Percentiles rank a stretch among this genome's conserved stretches.
phyloP scores from a whole-genome alignment of 2,329 filamentous ascomycete genomes.

The Colletotrichum sp. region DNA sequence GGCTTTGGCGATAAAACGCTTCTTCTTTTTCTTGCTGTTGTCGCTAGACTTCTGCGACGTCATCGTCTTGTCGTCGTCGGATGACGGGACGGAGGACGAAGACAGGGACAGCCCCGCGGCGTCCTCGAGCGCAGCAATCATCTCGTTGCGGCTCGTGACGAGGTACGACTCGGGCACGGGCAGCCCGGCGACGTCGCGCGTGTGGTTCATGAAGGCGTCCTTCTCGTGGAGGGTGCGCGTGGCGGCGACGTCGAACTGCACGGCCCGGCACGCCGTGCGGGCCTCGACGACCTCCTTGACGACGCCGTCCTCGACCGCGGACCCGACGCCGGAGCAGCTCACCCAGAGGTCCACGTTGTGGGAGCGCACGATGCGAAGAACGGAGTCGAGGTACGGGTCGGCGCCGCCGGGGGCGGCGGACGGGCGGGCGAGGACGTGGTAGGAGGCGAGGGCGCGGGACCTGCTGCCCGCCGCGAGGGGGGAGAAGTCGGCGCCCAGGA shows the following conservation, averaged over 20 bases:
- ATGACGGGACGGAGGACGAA: neutral
- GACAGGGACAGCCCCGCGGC: neutral
- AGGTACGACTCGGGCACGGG: constrained; percentile 56
- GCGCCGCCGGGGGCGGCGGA: constrained; percentile 27
- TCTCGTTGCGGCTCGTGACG: constrained; percentile 57
- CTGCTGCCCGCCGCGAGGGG: constrained; percentile 58
- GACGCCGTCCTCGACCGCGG: constrained; percentile 69
- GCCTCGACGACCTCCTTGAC: constrained; percentile 67
- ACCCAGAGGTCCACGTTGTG: constrained; percentile 76
- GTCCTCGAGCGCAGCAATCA: constrained; percentile 55
- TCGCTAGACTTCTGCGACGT: neutral
- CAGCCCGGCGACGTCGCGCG: constrained; percentile 54
- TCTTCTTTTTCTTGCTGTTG: constrained; percentile 23
- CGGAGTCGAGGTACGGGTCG: constrained; percentile 57
- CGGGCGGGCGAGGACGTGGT: constrained; percentile 51
- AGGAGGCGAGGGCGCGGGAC: constrained; percentile 60
- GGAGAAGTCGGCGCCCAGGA: constrained; percentile 73
- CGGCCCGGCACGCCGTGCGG: constrained; percentile 61
- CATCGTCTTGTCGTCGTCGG: neutral
- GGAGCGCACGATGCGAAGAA: constrained; percentile 62
- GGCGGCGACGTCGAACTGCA: constrained; percentile 65
- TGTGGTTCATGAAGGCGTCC: constrained; percentile 66
- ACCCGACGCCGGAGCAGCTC: constrained; percentile 72
- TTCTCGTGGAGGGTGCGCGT: constrained; percentile 69
- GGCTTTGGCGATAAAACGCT: constrained; percentile 69